A percentile compares a stretch with the other conserved stretches of the same genome.
Conservation (phyloP, 2,329 filamentous ascomycete genomes). For the Byssothecium circinans region DNA sequence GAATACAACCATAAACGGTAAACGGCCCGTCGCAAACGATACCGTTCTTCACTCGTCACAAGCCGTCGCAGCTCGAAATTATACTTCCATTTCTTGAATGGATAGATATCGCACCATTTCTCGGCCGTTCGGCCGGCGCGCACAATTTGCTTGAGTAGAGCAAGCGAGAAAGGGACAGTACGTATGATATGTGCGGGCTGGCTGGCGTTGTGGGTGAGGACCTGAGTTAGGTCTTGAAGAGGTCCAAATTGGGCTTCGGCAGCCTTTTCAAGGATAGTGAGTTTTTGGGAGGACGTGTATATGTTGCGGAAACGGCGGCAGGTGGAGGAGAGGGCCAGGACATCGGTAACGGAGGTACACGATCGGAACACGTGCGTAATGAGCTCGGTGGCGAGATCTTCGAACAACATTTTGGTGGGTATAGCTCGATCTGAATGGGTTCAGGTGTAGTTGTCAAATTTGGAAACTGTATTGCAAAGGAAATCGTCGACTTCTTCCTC, state of each 20-base stretch:
- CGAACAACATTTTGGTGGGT: slow-evolving; percentile 55
- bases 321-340: slow-evolving; percentile 57
- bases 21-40: slow-evolving; percentile 57
- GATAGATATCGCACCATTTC: slow-evolving; percentile 64
- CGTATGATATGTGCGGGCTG: slow-evolving; percentile 60
- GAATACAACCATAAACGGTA: slow-evolving; percentile 65
- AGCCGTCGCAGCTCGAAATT: slow-evolving; percentile 59
- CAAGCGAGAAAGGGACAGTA: slow-evolving; percentile 55
- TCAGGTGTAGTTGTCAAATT: background rate
- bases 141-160: slow-evolving; percentile 59
- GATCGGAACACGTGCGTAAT: slow-evolving; percentile 59
- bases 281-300: slow-evolving; percentile 56
- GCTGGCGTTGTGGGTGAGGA: slow-evolving; percentile 62
- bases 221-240: slow-evolving; percentile 59
- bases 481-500: slow-evolving; percentile 2
- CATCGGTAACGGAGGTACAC: slow-evolving; percentile 55
- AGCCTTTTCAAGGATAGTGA: slow-evolving; percentile 56
- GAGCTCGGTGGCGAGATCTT: slow-evolving; percentile 60
- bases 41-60: slow-evolving; percentile 53
- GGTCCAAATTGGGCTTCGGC: slow-evolving; percentile 62
- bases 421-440: slow-evolving; percentile 1
- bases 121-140: slow-evolving; percentile 57
- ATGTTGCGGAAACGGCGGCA: slow-evolving; percentile 58
- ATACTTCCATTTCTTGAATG: slow-evolving; percentile 63
- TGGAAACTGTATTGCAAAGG: slow-evolving; percentile 2